Evolutionary conservation across 2,329 filamentous ascomycete species (phyloP), one percentile per base, ranked within the genome.

Genomic region (Colletotrichum eremochloae): DNA sequence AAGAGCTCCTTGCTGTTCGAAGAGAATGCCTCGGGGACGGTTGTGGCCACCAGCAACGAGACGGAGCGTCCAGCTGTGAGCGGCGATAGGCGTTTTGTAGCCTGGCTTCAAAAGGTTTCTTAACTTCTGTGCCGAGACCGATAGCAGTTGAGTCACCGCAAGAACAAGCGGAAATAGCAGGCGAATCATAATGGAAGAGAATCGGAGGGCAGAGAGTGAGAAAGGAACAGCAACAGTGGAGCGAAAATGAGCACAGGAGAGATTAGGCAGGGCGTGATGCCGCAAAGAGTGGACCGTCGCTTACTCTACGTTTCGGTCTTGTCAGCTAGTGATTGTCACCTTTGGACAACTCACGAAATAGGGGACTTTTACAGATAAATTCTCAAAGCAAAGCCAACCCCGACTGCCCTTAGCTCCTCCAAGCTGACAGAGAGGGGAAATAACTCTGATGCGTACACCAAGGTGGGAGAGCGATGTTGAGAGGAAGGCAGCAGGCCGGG

Each of bases 1-100:
- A 11, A 88, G 78, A 4, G 80, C 82, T 4, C 85, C 85, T 42
- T 79, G 77, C 3, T 70, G 74, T 74, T 88, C 86, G 61, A 87
- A 84, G 8, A 82, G 74, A 63, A 88, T 81, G 61, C 82, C 79
- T n/a, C 86, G 82, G 1, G 86, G 86, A 9, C 77, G 79, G 2
- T 74, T 79, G 60, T 87, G 75, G 18, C 80, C 81, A 36, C 80
- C 81, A 48, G 81, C 82, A 29, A 86, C 76, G 4, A 87, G 78
- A 63, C 82, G 80, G n/a, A 82, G 84, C 5, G 81, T 78, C 84
- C 85, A 87, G 40, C 83, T 83, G 15, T 33, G 38, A 8, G 77
- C 75, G n/a, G 81, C 82, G 14, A 84, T 80, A 14, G 84, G 85
- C 6, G 77, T 72, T 8, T 78, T 77, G 68, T 83, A 82, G 36